Evolutionary conservation across 352 stramenopile species (phyloP), one percentile per base, ranked within the genome.

Genomic region (Globisporangium spiculum): DNA sequence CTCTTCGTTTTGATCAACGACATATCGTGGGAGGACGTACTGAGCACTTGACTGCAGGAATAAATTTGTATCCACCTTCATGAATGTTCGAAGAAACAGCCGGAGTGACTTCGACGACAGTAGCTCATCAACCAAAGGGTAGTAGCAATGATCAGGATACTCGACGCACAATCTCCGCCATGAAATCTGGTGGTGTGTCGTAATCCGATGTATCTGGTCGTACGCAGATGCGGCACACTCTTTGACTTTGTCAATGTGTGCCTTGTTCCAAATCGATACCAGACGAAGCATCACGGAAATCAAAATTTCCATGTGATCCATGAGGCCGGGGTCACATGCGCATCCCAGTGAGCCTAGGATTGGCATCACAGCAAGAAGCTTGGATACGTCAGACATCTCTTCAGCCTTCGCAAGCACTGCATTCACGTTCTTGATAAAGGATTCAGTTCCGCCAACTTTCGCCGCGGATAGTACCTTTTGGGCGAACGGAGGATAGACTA

Each of bases 61-160:
- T 9, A 74, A 54, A 26, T 60, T 74, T 7, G 70, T 69, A 64
- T 80, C 68, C 30, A 92, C 63, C 54, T 74, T 80, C 20, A 91
- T 79, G 57, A 89, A 92, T 22, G 83, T 89, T 16, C 66, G 50
- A 53, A 92, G 65, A 69, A 92, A 92, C 52, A 74, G 53, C 30
- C 75, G 68, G 10, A 92, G 65, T 1, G 62, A 78, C 20, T 57
- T n/a, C 20, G 69, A 79, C 55, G 75, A 36, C 32, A 92, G 34
- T 24, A 92, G 59, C 63, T 87, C 72, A 30, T 91, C 79, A n/a
- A 90, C 68, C 30, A 92, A 68, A 10, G 74, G 63, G 57, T 79
- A 83, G 41, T 90, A 90, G 30, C 83, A 78, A 14, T 74, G 58
- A 20, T 88, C 79, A 34, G 84, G 78, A 60, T 84, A 83, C 20